Percentiles rank a stretch among this genome's conserved stretches.
Conservation (phyloP, 1,139 yeast genomes). For the Candida gigantensis region DNA sequence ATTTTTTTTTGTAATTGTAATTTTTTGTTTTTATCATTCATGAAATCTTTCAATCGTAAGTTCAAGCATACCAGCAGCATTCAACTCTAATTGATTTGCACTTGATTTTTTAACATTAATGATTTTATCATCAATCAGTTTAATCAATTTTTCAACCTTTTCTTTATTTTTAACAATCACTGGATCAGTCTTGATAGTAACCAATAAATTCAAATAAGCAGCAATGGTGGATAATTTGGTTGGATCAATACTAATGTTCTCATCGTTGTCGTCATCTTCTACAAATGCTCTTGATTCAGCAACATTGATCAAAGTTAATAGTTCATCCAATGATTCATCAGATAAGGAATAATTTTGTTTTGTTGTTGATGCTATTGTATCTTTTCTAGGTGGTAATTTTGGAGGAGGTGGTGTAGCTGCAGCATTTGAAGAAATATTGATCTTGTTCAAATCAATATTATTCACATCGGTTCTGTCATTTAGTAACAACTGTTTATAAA, state of each 20-base stretch:
- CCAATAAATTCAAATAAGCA: constrained; percentile 56
- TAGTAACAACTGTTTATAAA: constrained; percentile 63
- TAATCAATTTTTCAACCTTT: constrained; percentile 4
- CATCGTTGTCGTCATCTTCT: too few species aligned
- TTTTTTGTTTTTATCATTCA: constrained; percentile 10
- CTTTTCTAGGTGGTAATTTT: constrained; percentile 21
- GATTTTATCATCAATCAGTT: constrained; percentile 1
- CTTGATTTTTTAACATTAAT: constrained; percentile 17
- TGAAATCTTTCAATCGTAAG: constrained; percentile 42
- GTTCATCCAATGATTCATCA: constrained; percentile 35
- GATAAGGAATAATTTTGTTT: constrained; percentile 44
- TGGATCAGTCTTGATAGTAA: constrained; percentile 38
- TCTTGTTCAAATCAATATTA: constrained; percentile 11
- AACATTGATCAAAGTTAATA: constrained; percentile 39
- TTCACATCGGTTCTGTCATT: constrained; percentile 17
- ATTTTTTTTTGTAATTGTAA: too few species aligned
- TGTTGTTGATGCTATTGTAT: constrained; percentile 17
- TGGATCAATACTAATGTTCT: constrained; percentile 24
- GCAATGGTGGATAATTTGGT: constrained; percentile 45
- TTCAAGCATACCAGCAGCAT: constrained; percentile 39
- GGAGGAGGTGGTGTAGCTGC: too few species aligned
- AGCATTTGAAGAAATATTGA: constrained; percentile 1
- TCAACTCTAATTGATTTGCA: constrained; percentile 25
- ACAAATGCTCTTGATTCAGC: constrained; percentile 34
- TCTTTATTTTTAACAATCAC: constrained; percentile 20